Evolutionary conservation across 306 rosid species (phyloP).

Genomic region (Canavalia gladiata): DNA sequence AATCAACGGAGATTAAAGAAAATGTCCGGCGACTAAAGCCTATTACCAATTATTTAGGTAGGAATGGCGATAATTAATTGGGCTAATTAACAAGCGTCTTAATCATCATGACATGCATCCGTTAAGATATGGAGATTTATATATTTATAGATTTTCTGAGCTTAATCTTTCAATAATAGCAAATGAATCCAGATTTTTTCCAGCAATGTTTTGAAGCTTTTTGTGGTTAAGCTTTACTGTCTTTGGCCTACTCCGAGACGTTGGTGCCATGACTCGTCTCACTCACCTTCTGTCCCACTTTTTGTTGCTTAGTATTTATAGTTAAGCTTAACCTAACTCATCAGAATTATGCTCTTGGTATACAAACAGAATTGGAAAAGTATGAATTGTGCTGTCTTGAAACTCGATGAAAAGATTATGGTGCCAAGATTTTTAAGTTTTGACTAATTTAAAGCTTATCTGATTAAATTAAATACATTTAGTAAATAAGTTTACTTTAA

Average conservation of each 20-base stretch:
- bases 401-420: too few relatives aligned
- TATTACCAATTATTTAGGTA: conserved; percentile 41
- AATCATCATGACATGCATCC: conserved; percentile 51
- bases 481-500: too few relatives aligned
- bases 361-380: not conserved
- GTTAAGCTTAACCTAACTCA: conserved; percentile 32
- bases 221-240: conserved; percentile 35
- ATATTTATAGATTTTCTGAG: not conserved
- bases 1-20: not conserved
- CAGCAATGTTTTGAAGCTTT: conserved; percentile 36
- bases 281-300: conserved; percentile 21
- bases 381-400: not conserved
- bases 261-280: conserved; percentile 32
- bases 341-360: not conserved
- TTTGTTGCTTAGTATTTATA: conserved; percentile 17
- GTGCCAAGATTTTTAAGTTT: too few relatives aligned
- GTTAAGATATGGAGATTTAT: conserved; percentile 1
- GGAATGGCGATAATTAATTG: conserved; percentile 45
- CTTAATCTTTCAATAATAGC: conserved; percentile 18
- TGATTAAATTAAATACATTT: too few relatives aligned
- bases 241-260: conserved; percentile 35
- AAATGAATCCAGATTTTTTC: conserved; percentile 40
- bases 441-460: too few relatives aligned
- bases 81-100: conserved; percentile 43
- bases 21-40: conserved; percentile 24